These are phyloP conservation scores for Backusella westeae DNA, from an alignment of 192 early-diverging fungal genomes.

Conservation along the genomic window DNA sequence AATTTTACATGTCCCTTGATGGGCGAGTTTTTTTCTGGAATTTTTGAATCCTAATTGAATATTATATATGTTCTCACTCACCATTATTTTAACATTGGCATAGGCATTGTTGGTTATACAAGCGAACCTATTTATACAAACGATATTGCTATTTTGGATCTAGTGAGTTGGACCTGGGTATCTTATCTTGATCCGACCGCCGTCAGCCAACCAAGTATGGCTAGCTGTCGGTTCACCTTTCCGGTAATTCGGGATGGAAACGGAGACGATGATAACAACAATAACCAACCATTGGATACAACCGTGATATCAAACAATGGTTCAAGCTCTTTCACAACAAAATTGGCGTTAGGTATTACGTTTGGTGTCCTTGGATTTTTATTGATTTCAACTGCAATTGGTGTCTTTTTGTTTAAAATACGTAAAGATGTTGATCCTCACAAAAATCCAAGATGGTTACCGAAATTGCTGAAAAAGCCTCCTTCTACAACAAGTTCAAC, in stretches of 20 bases:
- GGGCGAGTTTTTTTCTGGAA: too few species aligned
- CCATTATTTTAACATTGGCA: neutral
- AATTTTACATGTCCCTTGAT: too few species aligned
- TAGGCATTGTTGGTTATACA: slow-evolving; percentile 6
- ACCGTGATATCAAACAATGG: slow-evolving; percentile 12
- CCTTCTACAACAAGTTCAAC: neutral
- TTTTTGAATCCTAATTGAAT: too few species aligned
- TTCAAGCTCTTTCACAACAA: neutral
- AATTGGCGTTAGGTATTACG: slow-evolving; percentile 9
- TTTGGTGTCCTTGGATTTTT: slow-evolving; percentile 23
- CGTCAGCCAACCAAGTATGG: neutral
- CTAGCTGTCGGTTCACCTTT: slow-evolving; percentile 8
- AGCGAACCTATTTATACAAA: neutral
- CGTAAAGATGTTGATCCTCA: slow-evolving; percentile 8
- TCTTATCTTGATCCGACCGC: neutral
- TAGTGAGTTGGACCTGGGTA: slow-evolving; percentile 23
- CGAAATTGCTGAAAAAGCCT: neutral
- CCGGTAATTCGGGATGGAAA: neutral
- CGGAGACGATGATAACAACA: neutral
- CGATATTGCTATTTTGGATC: slow-evolving; percentile 24
- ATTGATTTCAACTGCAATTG: neutral
- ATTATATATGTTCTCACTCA: neutral
- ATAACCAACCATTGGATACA: neutral
- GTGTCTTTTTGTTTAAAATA: neutral
- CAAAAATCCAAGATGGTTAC: slow-evolving; percentile 18